Base-by-base conservation (phyloP, 176 grass and related monocot species). In the Dendrocalamus sinicus region DNA sequence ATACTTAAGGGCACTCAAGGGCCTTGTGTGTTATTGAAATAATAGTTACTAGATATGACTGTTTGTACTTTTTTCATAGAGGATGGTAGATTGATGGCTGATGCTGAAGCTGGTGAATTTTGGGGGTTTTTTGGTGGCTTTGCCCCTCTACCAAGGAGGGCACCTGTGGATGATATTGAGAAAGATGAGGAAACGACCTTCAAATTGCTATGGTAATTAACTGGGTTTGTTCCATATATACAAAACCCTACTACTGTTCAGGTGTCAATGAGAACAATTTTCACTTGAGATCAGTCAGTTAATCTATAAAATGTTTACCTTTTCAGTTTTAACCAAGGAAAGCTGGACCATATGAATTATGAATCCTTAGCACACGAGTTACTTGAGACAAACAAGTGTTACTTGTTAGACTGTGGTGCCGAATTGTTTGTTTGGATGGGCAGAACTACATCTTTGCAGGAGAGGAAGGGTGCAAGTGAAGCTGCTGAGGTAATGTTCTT, bases 71-170 rank as follows among this genome's bases (percentile, higher is more conserved):
- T 24, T 75, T 12, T 77, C 47, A 23, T 81, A 99, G 96, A 99
- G 70, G 96, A 99, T 90, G 96, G 96, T 22, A 99, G 77, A 77
- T 86, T 99, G 73, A 99, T 99, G 96, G 96, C 94, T 82, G 96
- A 96, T 91, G 90, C 82, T 3, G 96, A 99, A 79, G 90, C 96
- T 67, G 96, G 96, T 91, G 96, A 99, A 83, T 99, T 99, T 89
- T 99, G 96, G 96, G 96, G 79, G 41, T 89, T 94, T 58, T 99
- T 99, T 89, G 96, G 96, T 73, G 96, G 96, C 57, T 99, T 99
- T 70, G 96, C 94, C 67, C 96, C 96, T 77, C 94, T 99, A 65
- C 90, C 94, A 72, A 92, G 87, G 87, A 99, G 93, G 83, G 62
- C 54, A 30, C 11, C 58, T 81, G 82, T 89, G 69, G 79, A 85